Conservation (phyloP, 208 protist species). For the Angomonas desouzai region DNA sequence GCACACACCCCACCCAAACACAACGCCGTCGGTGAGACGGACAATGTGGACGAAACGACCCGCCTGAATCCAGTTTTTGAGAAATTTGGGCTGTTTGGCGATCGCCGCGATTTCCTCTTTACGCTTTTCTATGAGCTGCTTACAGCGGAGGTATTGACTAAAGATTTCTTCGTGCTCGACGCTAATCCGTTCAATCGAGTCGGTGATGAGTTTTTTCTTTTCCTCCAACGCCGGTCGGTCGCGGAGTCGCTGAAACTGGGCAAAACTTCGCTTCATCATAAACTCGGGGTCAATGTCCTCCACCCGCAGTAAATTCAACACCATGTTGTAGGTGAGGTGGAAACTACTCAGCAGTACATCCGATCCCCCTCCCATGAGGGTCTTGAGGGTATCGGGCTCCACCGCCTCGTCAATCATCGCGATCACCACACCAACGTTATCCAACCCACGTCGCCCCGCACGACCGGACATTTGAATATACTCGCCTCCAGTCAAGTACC, state of each 20-base stretch:
- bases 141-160: constrained; percentile 81
- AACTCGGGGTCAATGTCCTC: constrained; percentile 97
- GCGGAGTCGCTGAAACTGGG: constrained; percentile 95
- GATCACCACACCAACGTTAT: constrained; percentile 98
- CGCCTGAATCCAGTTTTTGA: constrained; percentile 93
- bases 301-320: constrained; percentile 98
- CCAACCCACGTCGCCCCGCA: constrained; percentile 99
- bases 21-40: constrained; percentile 49
- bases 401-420: constrained; percentile 98
- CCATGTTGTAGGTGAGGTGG: constrained; percentile 99
- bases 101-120: constrained; percentile 54
- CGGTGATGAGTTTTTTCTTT: constrained; percentile 47
- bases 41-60: constrained; percentile 92
- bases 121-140: constrained; percentile 71
- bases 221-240: constrained; percentile 82
- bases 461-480: constrained; percentile 99
- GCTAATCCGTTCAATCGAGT: constrained; percentile 53
- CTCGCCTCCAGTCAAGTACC: constrained; percentile 95
- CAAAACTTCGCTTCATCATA: constrained; percentile 97
- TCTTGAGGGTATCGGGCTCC: constrained; percentile 93
- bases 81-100: constrained; percentile 85
- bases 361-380: constrained; percentile 91
- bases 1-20: constrained; percentile 89
- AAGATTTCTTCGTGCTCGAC: constrained; percentile 79
- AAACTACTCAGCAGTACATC: constrained; percentile 96